phyloP scores from a whole-genome alignment of 2,329 filamentous ascomycete species.

The Elsinoe arachidis region DNA sequence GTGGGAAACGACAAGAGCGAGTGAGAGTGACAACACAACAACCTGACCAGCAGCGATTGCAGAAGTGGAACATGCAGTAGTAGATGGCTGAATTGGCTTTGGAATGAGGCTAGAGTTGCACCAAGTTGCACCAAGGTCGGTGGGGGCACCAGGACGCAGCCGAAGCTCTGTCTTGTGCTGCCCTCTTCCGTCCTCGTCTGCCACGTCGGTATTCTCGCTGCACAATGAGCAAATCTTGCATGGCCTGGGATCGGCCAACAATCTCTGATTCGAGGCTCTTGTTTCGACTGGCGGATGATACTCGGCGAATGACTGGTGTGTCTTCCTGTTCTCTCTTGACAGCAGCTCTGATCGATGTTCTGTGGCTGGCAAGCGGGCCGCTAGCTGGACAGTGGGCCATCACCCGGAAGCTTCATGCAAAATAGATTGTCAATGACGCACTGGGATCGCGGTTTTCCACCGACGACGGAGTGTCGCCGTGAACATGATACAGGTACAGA shows the following conservation, averaged over 20 bases:
- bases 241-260: not conserved
- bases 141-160: not conserved
- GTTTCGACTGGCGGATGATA: slow-evolving; percentile 1
- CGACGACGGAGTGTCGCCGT: not conserved
- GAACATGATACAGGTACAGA: not conserved
- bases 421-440: slow-evolving; percentile 9
- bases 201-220: slow-evolving; percentile 2
- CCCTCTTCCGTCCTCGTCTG: not conserved
- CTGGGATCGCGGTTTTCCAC: slow-evolving; percentile 3
- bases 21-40: slow-evolving; percentile 8
- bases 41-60: slow-evolving; percentile 4
- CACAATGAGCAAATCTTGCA: not conserved
- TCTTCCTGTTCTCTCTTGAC: not conserved
- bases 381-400: not conserved
- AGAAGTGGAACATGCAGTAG: slow-evolving; percentile 6
- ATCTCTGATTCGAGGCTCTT: not conserved
- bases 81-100: slow-evolving; percentile 11
- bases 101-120: slow-evolving; percentile 8
- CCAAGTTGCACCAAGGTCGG: not conserved
- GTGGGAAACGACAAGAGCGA: slow-evolving; percentile 7
- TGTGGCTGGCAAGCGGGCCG: not conserved
- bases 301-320: not conserved
- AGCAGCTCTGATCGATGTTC: not conserved
- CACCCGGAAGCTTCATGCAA: slow-evolving; percentile 1
- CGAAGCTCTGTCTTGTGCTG: not conserved